Percentiles rank a stretch among this genome's conserved stretches.
Evolutionary conservation across 352 stramenopile genomes (phyloP).

Genomic region (Blastocystis sp.): DNA sequence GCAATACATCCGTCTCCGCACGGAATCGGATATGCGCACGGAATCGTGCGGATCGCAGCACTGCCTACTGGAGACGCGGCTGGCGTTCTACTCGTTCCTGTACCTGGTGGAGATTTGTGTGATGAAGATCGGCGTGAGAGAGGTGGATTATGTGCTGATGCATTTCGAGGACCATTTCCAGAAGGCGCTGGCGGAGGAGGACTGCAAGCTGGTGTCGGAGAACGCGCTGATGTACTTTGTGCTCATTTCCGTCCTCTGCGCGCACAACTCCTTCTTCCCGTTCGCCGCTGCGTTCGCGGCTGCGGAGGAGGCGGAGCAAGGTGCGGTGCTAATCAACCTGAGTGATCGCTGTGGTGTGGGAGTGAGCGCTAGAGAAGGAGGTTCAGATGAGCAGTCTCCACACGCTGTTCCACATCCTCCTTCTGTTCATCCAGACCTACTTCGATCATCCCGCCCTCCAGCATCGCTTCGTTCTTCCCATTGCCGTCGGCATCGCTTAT

Average conservation of each 20-base stretch:
- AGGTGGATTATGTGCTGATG: neutral
- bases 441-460: neutral
- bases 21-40: neutral
- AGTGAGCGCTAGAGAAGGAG: slow-evolving; percentile 17
- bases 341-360: neutral
- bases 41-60: neutral
- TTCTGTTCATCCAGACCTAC: neutral
- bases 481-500: slow-evolving; percentile 14
- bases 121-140: slow-evolving; percentile 29
- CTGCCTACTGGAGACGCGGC: neutral
- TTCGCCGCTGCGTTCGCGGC: neutral
- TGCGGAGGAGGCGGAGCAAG: neutral
- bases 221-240: neutral
- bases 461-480: slow-evolving; percentile 5
- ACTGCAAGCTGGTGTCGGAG: neutral
- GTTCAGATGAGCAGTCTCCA: neutral
- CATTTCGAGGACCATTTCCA: slow-evolving; percentile 16
- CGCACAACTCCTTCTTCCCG: neutral
- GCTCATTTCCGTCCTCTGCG: neutral
- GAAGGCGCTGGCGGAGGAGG: neutral
- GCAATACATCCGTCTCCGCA: slow-evolving; percentile 36
- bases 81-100: slow-evolving; percentile 21
- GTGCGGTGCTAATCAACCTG: neutral
- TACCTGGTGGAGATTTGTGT: slow-evolving; percentile 24
- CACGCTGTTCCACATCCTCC: neutral